Evolutionary conservation across 306 rosid genomes (phyloP), one percentile per base, ranked within the genome.

Genomic region (Chamaecrista fasciculata): DNA sequence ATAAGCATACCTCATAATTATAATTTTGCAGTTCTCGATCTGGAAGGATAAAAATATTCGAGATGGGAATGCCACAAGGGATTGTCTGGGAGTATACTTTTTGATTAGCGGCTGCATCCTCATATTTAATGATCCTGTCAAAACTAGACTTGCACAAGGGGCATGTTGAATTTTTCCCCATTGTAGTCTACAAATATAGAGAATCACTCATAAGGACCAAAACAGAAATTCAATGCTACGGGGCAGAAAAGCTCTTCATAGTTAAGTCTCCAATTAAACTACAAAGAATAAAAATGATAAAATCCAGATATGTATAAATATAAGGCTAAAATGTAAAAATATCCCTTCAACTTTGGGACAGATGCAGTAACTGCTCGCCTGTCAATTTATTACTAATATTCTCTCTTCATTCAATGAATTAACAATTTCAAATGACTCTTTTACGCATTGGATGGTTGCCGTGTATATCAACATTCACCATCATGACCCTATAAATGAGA

Each of bases 141-240:
- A 90, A 85, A 63, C 78, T 69, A 57, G 79, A 82, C 84, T 90
- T 90, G 97, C 98, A 94, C 85, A 94, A 74, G 58, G 97, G 98
- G 75, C 97, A 94, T 14, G 85, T 80, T 75, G 91, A 76, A 25
- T 31, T 39, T 76, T 85, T 90, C 69, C 90, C 67, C 78, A 49
- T 74, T 47, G 87, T 73, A 78, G 55, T 81, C 98, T 94, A 50
- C 40, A 80, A 49, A 74, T 62, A 79, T 50, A 9, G 58, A 75
- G 29, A 68, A 77, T 33, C 43, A 70, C 16, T 36, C 21, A 75
- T 84, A 64, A 83, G 79, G 58, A 74, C 39, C 59, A 67, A 8
- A 66, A 67, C 61, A 48, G 42, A 77, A 59, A 75, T 28, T 44
- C 53, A 71, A 44, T 21, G n/a, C 28, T 47, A 24, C 49, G 28